A percentile compares a stretch with the other conserved stretches of the same genome.
phyloP scores from a whole-genome alignment of 2,329 filamentous ascomycete genomes.

The Ceratocystis harringtonii region DNA sequence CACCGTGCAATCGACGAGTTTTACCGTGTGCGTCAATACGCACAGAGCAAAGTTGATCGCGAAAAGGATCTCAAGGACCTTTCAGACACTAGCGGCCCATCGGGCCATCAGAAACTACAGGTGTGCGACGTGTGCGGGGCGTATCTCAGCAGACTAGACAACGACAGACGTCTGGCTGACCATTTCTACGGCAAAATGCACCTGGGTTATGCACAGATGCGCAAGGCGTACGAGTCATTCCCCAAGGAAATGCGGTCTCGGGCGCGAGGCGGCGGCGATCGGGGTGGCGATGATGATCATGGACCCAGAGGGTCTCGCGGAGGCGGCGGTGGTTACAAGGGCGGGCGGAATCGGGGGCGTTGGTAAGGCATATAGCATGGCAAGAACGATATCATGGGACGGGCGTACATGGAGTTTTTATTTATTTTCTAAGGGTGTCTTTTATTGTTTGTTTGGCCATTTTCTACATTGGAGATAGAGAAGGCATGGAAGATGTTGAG shows the following conservation, averaged over 20 bases:
- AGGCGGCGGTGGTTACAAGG: slow-evolving; percentile 33
- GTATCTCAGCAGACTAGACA: slow-evolving; percentile 82
- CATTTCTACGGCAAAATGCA: slow-evolving; percentile 99
- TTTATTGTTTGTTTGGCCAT: background rate
- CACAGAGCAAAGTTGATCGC: slow-evolving; percentile 64
- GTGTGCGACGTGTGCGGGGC: slow-evolving; percentile 98
- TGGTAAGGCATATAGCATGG: slow-evolving; percentile 25
- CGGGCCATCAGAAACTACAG: slow-evolving; percentile 92
- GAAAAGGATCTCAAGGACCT: slow-evolving; percentile 83
- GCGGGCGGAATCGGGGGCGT: slow-evolving; percentile 35
- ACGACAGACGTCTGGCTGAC: slow-evolving; percentile 83
- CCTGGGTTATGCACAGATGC: slow-evolving; percentile 93
- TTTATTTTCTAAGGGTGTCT: background rate
- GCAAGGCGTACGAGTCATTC: slow-evolving; percentile 78
- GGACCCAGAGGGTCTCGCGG: slow-evolving; percentile 33
- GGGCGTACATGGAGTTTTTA: slow-evolving; percentile 6
- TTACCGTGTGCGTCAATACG: slow-evolving; percentile 67
- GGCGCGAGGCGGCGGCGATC: slow-evolving; percentile 34
- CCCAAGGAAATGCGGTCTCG: slow-evolving; percentile 72
- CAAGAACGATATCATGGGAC: background rate
- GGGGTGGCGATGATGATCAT: slow-evolving; percentile 35
- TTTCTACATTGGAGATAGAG: background rate
- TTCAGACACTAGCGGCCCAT: slow-evolving; percentile 81
- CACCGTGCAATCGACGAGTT: slow-evolving; percentile 74
- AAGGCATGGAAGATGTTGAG: background rate